Conservation (phyloP, 1,284 basidiomycete genomes). For the Trichosporon faecale region DNA sequence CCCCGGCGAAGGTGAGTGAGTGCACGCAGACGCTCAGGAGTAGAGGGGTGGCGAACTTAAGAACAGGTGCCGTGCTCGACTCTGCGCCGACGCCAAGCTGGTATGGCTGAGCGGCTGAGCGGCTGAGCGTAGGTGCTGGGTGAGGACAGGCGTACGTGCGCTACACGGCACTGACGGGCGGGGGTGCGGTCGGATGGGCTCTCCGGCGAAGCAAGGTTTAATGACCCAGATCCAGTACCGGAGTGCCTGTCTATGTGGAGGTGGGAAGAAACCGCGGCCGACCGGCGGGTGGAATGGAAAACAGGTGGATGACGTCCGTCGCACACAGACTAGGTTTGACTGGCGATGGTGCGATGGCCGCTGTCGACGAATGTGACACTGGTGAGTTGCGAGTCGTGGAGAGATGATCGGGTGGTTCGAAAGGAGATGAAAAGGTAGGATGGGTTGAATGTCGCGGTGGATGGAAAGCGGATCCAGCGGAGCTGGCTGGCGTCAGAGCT, state of each 20-base stretch:
- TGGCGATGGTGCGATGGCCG: neutral
- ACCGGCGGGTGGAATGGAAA: neutral
- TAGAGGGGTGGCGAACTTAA: slow-evolving; percentile 4
- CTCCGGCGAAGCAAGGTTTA: neutral
- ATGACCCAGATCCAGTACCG: neutral
- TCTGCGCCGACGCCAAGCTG: neutral
- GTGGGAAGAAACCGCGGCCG: neutral
- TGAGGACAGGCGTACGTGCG: neutral
- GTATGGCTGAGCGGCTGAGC: neutral
- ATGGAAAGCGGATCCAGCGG: neutral
- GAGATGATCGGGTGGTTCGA: neutral
- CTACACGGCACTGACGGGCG: neutral
- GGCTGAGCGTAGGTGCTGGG: neutral
- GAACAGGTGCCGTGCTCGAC: neutral
- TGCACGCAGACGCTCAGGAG: neutral
- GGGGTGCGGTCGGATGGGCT: neutral
- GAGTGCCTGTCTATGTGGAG: neutral
- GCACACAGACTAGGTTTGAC: neutral
- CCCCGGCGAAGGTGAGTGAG: neutral
- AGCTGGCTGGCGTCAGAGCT: neutral
- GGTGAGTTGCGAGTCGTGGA: neutral
- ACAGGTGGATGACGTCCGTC: neutral
- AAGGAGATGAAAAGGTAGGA: neutral
- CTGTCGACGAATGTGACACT: neutral
- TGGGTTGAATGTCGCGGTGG: neutral